phyloP scores from a whole-genome alignment of 2,329 filamentous ascomycete species.

The Trichoderma aggressivum region DNA sequence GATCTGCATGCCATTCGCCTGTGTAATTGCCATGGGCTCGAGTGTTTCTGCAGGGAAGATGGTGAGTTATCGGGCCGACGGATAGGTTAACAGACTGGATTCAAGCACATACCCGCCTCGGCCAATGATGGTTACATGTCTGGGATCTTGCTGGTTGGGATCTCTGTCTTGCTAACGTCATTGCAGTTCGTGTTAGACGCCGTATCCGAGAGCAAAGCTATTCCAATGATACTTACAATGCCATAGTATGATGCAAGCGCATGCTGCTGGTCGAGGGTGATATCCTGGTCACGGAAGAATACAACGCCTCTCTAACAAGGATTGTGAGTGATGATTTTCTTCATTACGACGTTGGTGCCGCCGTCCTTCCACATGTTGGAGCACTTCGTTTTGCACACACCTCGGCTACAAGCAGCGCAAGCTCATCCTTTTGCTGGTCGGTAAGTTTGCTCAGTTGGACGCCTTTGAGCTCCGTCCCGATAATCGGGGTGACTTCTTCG shows the following conservation, averaged over 20 bases:
- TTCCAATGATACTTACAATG: background rate
- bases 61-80: background rate
- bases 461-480: slow-evolving; percentile 42
- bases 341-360: background rate
- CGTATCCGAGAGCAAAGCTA: background rate
- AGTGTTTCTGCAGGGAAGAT: background rate
- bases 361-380: background rate
- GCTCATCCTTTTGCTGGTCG: slow-evolving; percentile 40
- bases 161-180: slow-evolving; percentile 16
- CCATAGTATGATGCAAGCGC: slow-evolving; percentile 29
- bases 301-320: slow-evolving; percentile 33
- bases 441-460: slow-evolving; percentile 40
- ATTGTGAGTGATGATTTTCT: background rate
- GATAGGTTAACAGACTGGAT: background rate
- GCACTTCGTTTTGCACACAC: background rate
- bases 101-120: slow-evolving; percentile 11
- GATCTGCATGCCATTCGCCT: slow-evolving; percentile 17
- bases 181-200: background rate
- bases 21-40: slow-evolving; percentile 12
- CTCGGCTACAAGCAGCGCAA: slow-evolving; percentile 41
- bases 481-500: slow-evolving; percentile 23
- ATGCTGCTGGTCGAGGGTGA: slow-evolving; percentile 38
- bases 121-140: slow-evolving; percentile 19
- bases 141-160: slow-evolving; percentile 18
- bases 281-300: slow-evolving; percentile 36